These are phyloP conservation scores for Wallacemonas sp. DNA, from an alignment of 208 protist genomes.

Conservation along the genomic window DNA sequence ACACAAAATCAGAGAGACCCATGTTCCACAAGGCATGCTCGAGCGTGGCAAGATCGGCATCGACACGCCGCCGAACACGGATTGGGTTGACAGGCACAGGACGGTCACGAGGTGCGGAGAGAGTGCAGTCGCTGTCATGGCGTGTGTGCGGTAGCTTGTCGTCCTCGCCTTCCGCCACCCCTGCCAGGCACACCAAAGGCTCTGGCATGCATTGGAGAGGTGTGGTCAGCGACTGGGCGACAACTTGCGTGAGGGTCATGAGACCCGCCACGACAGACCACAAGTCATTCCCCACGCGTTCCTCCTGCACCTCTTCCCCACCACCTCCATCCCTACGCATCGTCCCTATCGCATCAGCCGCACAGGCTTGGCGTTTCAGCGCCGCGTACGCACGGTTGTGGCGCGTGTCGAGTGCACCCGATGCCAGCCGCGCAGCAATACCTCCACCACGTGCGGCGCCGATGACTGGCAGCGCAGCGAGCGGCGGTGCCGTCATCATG, in stretches of 20 bases:
- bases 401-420: not conserved
- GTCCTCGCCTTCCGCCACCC: not conserved
- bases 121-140: too few relatives aligned
- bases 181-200: not conserved
- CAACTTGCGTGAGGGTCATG: not conserved
- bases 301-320: too few relatives aligned
- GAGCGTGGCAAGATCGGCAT: not conserved
- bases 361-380: not conserved
- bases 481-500: too few relatives aligned
- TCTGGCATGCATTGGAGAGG: not conserved
- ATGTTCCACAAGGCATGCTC: not conserved
- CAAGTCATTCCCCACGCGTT: too few relatives aligned
- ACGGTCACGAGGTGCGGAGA: not conserved
- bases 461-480: too few relatives aligned
- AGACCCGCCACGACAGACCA: not conserved
- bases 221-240: not conserved
- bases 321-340: too few relatives aligned
- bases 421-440: too few relatives aligned
- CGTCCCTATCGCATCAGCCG: too few relatives aligned
- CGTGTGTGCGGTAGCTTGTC: too few relatives aligned
- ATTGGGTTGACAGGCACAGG: too few relatives aligned
- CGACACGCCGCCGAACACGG: not conserved
- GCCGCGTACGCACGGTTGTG: not conserved
- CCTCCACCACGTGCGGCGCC: too few relatives aligned
- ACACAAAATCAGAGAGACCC: not conserved